Base-by-base conservation (phyloP, 1,284 basidiomycete genomes). In the Phylloboletellus chloephorus region DNA sequence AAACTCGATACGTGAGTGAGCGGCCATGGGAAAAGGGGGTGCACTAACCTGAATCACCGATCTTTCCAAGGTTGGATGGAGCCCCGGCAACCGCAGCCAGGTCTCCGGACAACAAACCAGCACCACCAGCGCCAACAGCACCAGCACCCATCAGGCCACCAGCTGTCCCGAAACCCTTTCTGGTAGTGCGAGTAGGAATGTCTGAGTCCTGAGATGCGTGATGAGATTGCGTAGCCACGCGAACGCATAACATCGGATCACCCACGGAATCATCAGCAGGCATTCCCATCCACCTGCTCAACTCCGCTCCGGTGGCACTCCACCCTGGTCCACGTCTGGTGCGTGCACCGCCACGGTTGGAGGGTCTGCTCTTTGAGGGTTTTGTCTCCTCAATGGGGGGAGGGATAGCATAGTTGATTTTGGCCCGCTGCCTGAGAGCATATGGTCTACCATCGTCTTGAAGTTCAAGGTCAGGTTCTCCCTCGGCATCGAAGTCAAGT, bases 41-140 rank as follows among this genome's bases (percentile, higher is more conserved):
- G 26, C 10, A 63, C 65, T 54, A 54, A 78, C 85, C 78, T 42
- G 86, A 73, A 52, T 85, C 87, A 2, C 80, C 79, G 28, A 94
- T 77, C 60, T 88, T 91, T 37, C 87, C 89, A 16, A 90, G 67
- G 52, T 89, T 88, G 4, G 80, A 86, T 5, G 84, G 85, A 1
- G 80, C 84, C 7, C 85, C 82, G 31, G 75, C 78, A 38, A 72
- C 76, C 22, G 78, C 76, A 12, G 82, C 64, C 54, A 65, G 32
- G 5, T 85, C 83, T 4, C 71, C 69, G 1, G 75, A 67, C 19
- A 84, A 51, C 58, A 82, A 65, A 12, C 77, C 74, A 26, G 72
- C 71, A 0, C 71, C 71, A 12, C 67, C 65, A 5, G 64, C 70
- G 1, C 61, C 60, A 34, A 64, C 62, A 22, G 70, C 71, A 23